phyloP scores from a whole-genome alignment of 2,329 filamentous ascomycete species.

The Dichotomopilus funicola region DNA sequence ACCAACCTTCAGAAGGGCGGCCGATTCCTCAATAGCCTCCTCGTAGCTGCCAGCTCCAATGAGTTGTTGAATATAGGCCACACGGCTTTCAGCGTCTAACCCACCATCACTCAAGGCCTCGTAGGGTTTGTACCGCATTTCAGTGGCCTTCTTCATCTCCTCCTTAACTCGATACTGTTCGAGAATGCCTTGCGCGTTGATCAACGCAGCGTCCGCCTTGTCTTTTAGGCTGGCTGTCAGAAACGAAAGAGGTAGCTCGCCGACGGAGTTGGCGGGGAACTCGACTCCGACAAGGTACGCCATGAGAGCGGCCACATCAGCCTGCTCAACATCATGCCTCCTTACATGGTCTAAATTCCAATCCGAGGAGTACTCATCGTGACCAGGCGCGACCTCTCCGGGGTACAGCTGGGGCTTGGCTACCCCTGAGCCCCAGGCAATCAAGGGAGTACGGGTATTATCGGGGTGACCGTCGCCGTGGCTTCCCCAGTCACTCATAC shows the following conservation, averaged over 20 bases:
- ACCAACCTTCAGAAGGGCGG: conserved; percentile 67
- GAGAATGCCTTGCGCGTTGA: conserved; percentile 79
- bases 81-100: conserved; percentile 58
- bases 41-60: conserved; percentile 63
- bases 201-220: conserved; percentile 77
- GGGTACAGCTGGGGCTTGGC: conserved; percentile 60
- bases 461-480: conserved; percentile 97
- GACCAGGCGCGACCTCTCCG: conserved; percentile 61
- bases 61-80: conserved; percentile 59
- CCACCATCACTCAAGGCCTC: conserved; percentile 58
- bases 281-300: conserved; percentile 80
- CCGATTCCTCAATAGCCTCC: conserved; percentile 72
- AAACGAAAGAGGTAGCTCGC: conserved; percentile 80
- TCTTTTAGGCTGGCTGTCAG: conserved; percentile 63
- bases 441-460: conserved; percentile 88
- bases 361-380: conserved; percentile 85
- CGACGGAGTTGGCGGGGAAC: conserved; percentile 94
- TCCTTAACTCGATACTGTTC: conserved; percentile 98
- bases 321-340: conserved; percentile 87
- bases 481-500: conserved; percentile 99
- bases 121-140: conserved; percentile 74
- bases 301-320: conserved; percentile 93
- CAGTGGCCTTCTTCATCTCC: conserved; percentile 66
- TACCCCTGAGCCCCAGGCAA: conserved; percentile 89
- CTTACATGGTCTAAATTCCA: conserved; percentile 77